Percentiles rank a stretch among this genome's conserved stretches.
Evolutionary conservation across 306 rosid genomes (phyloP).

Genomic region (Coriaria nepalensis): DNA sequence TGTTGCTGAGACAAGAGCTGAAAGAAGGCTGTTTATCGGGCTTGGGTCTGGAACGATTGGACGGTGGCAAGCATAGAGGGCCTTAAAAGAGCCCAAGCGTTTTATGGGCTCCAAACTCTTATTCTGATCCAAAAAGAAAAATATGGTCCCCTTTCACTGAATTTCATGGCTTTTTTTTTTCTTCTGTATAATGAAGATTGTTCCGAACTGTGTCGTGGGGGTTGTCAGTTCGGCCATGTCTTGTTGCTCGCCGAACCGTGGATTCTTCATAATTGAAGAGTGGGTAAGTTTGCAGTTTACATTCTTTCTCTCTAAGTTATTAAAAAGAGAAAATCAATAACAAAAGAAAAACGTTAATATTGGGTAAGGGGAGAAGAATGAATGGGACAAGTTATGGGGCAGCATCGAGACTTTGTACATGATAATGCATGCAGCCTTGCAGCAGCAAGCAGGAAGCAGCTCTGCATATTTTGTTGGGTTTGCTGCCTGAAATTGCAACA

Average conservation of each 20-base stretch:
- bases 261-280: slow-evolving; percentile 18
- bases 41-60: too few species aligned
- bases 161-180: slow-evolving; percentile 21
- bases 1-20: too few species aligned
- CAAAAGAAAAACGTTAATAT: slow-evolving; percentile 9
- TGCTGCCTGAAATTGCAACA: too few species aligned
- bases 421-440: slow-evolving; percentile 22
- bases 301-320: neutral
- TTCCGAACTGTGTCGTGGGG: slow-evolving; percentile 19
- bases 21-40: too few species aligned
- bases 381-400: slow-evolving; percentile 65
- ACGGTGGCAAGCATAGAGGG: too few species aligned
- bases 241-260: slow-evolving; percentile 22
- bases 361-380: slow-evolving; percentile 64
- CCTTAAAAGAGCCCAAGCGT: too few species aligned
- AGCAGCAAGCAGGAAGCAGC: too few species aligned
- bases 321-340: slow-evolving; percentile 2
- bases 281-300: slow-evolving; percentile 20
- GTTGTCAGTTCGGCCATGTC: slow-evolving; percentile 61
- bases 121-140: too few species aligned
- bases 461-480: slow-evolving; percentile 36
- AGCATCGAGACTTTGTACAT: slow-evolving; percentile 34
- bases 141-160: slow-evolving; percentile 28
- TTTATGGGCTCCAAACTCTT: too few species aligned
- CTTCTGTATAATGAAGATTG: neutral